Base-by-base conservation (phyloP, 2,329 filamentous ascomycete species). In the Eutypella sp. region DNA sequence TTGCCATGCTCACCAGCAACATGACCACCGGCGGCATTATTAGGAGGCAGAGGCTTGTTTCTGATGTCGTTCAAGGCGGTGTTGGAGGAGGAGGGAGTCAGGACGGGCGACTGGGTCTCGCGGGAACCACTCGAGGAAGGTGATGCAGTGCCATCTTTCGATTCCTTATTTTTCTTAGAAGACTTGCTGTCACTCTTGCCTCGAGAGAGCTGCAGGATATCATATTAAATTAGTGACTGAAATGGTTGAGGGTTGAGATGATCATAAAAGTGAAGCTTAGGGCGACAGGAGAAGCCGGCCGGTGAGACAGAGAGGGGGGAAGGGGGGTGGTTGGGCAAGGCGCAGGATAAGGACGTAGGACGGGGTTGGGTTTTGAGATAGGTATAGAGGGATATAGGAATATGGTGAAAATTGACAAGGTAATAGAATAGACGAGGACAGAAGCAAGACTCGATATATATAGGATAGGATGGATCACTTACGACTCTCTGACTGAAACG, bases 401-500 rank as follows among this genome's bases (percentile, higher is more conserved):
- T n/a, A n/a, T n/a, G n/a, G n/a, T n/a, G n/a, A n/a, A n/a, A n/a
- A n/a, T n/a, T n/a, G n/a, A n/a, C n/a, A n/a, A n/a, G n/a, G n/a
- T n/a, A n/a, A n/a, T n/a, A n/a, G n/a, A n/a, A n/a, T n/a, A n/a
- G n/a, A n/a, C n/a, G n/a, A n/a, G n/a, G n/a, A n/a, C n/a, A n/a
- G n/a, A n/a, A n/a, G n/a, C n/a, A n/a, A n/a, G n/a, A n/a, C n/a
- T n/a, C n/a, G n/a, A n/a, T n/a, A n/a, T n/a, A n/a, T n/a, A n/a
- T n/a, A n/a, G n/a, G n/a, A n/a, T n/a, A n/a, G n/a, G n/a, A n/a
- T n/a, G n/a, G 44, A 43, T 36, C 50, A 82, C 88, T 79, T 82
- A 96, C 90, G 78, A 96, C 90, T 86, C 88, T 89, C 78, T 95
- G 89, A 73, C 90, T 87, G 72, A 97, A 95, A 69, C 89, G 87